Conservation (phyloP, 2,329 filamentous ascomycete genomes). For the Epichloe brachyelytri region DNA sequence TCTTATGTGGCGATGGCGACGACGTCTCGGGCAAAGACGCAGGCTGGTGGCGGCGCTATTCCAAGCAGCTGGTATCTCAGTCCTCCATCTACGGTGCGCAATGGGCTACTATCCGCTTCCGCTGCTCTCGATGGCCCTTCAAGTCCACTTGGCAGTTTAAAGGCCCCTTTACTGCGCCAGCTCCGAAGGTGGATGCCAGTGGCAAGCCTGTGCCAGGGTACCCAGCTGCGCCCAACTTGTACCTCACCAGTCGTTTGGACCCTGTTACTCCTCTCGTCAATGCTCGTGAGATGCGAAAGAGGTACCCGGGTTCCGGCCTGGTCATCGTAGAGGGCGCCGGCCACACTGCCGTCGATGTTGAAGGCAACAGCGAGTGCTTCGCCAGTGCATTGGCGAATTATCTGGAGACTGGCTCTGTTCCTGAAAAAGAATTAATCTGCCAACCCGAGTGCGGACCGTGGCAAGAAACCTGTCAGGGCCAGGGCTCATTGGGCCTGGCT, state of each 20-base stretch:
- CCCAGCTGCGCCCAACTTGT: slow-evolving; percentile 16
- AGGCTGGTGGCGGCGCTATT: slow-evolving; percentile 11
- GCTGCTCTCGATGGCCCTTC: slow-evolving; percentile 21
- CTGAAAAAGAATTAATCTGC: slow-evolving; percentile 8
- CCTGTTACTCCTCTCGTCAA: slow-evolving; percentile 26
- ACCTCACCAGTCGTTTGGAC: slow-evolving; percentile 28
- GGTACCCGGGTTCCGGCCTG: slow-evolving; percentile 16
- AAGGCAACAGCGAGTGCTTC: slow-evolving; percentile 11
- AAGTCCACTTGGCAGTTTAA: slow-evolving; percentile 22
- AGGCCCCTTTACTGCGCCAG: slow-evolving; percentile 10
- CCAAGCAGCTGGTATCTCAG: slow-evolving; percentile 9
- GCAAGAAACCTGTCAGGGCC: slow-evolving; percentile 3
- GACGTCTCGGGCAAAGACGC: slow-evolving; percentile 7
- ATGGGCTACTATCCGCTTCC: slow-evolving; percentile 15
- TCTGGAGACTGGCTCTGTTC: slow-evolving; percentile 18
- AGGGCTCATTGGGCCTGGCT: neutral
- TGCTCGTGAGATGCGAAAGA: slow-evolving; percentile 19
- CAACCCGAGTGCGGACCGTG: slow-evolving; percentile 9
- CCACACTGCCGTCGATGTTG: slow-evolving; percentile 12
- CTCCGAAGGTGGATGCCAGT: slow-evolving; percentile 5
- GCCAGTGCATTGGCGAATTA: slow-evolving; percentile 13
- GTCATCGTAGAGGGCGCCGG: slow-evolving; percentile 18
- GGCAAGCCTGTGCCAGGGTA: slow-evolving; percentile 1
- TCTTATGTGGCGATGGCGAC: slow-evolving; percentile 11
- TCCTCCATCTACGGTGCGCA: slow-evolving; percentile 14